Evolutionary conservation across 345 rosid genomes (phyloP), one percentile per base, ranked within the genome.

Genomic region (Linum usitatissimum): DNA sequence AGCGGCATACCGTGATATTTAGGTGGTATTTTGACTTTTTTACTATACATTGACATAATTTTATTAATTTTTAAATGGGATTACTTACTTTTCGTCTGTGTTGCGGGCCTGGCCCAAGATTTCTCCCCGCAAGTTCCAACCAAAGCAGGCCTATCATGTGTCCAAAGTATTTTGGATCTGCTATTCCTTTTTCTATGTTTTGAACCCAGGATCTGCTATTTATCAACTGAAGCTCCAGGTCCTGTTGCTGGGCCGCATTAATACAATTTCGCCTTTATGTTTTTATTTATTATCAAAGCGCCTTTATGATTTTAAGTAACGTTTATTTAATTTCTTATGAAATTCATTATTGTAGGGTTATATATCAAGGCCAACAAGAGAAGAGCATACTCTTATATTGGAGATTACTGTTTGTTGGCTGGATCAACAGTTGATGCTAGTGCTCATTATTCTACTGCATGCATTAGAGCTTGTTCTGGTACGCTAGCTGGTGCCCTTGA

Each of bases 391-490:
- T 10, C n/a, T n/a, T n/a, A n/a, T n/a, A 94, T 88, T n/a, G 99
- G 99, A 68, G 99, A 90, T 79, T 94, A 94, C 59, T 90, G 93
- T 71, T 80, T 94, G 78, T 72, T 94, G 78, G 99, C 97, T 21
- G 99, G 97, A 65, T 94, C 99, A 30, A 97, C 99, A 72, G 89
- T 88, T 77, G 99, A 90, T 86, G 96, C 99, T 62, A 86, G 90
- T 75, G 97, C 96, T 28, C 99, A 94, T 70, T 94, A 90, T 81
- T 75, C 83, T 23, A 94, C 99, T 34, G 97, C 99, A 20, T 34
- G 97, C 99, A 20, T 39, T 86, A 51, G 97, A 90, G 39, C 83
- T 94, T 10, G 78, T 94, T 94, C 75, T 94, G 99, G 99, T 83
- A 82, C 71, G 96, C 97, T 3, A 96, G 99, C 97, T 3, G 97